These are phyloP conservation scores for Geoglossum glabrum DNA, from an alignment of 495 filamentous ascomycete species.

Conservation along the genomic window DNA sequence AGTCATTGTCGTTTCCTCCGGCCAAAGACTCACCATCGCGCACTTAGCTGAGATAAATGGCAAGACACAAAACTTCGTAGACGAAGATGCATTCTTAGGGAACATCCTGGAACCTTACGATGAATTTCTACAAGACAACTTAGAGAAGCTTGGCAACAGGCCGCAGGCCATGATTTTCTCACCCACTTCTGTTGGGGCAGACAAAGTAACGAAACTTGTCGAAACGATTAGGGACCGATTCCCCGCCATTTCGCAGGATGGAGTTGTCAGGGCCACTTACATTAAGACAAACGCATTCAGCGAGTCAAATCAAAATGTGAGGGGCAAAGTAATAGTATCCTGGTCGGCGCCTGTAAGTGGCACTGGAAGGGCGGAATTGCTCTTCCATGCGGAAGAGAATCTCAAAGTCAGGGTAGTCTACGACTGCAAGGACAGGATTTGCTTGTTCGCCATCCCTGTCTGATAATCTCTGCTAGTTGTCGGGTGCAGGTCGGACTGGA, in stretches of 20 bases:
- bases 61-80: background rate
- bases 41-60: background rate
- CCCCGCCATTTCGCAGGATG: background rate
- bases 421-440: background rate
- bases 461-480: too few relatives aligned
- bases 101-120: background rate
- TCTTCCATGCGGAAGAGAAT: background rate
- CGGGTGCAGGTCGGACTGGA: too few relatives aligned
- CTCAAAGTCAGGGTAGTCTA: background rate
- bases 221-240: background rate
- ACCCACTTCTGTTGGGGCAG: background rate
- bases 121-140: background rate
- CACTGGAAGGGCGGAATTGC: background rate
- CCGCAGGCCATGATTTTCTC: background rate
- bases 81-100: background rate
- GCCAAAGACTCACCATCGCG: background rate
- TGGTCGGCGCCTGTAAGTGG: background rate
- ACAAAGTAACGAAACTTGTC: background rate
- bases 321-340: background rate
- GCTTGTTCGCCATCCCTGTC: background rate
- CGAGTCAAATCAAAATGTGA: background rate
- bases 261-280: background rate
- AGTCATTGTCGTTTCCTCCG: background rate
- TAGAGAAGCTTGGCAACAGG: background rate
- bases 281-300: background rate